Conservation (phyloP, 2,329 filamentous ascomycete genomes). For the Ophiostoma angusticollis region DNA sequence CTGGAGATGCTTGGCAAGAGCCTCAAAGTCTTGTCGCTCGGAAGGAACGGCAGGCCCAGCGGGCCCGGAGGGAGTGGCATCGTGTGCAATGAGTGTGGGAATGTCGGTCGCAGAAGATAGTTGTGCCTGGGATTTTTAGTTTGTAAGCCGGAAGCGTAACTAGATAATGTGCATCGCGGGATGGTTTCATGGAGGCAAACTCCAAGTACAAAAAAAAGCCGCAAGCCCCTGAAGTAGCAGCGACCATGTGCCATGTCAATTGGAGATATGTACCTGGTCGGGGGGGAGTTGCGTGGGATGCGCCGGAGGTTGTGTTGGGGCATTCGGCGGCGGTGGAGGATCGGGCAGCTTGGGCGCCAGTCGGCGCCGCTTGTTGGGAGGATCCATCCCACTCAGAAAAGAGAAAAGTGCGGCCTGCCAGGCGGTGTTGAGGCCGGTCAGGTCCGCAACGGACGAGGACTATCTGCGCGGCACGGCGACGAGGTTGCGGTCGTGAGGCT, state of each 20-base stretch:
- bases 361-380: slow-evolving; percentile 19
- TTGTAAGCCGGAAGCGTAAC: too few relatives aligned
- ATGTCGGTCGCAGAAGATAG: slow-evolving; percentile 8
- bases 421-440: background rate
- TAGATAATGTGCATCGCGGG: too few relatives aligned
- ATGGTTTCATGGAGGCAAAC: too few relatives aligned
- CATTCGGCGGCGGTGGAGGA: slow-evolving; percentile 9
- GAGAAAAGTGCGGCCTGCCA: too few relatives aligned
- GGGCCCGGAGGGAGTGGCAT: slow-evolving; percentile 13
- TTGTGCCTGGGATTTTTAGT: slow-evolving; percentile 6
- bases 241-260: background rate
- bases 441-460: background rate
- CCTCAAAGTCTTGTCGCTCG: slow-evolving; percentile 50
- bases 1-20: slow-evolving; percentile 53
- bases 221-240: background rate
- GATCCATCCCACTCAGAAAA: too few relatives aligned
- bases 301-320: slow-evolving; percentile 6
- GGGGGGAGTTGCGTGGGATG: slow-evolving; percentile 11
- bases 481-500: background rate
- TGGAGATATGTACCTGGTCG: slow-evolving; percentile 13
- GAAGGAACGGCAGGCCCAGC: too few relatives aligned
- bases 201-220: background rate
- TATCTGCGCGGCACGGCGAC: slow-evolving; percentile 2
- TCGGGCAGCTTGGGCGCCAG: slow-evolving; percentile 19
- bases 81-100: background rate